A percentile compares a stretch with the other conserved stretches of the same genome.
These are phyloP conservation scores for Diplogelasinospora grovesii DNA, from an alignment of 495 filamentous ascomycete species.

Conservation along the genomic window DNA sequence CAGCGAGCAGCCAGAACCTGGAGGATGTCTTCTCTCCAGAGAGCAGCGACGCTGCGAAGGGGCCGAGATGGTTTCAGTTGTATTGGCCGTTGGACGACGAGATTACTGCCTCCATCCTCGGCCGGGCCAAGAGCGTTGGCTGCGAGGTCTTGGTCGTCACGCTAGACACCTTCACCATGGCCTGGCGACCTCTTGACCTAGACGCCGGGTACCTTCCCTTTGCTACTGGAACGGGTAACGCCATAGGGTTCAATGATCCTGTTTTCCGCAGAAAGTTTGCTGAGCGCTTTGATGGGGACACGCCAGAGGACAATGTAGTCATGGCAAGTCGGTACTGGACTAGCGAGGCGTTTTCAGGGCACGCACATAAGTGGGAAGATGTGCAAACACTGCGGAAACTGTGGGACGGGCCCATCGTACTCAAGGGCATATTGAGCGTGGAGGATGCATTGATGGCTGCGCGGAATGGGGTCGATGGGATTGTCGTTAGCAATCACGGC, in stretches of 20 bases:
- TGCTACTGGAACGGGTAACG: conserved; percentile 40
- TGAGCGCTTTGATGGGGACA: conserved; percentile 17
- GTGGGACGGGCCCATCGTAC: conserved; percentile 56
- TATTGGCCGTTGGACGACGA: conserved; percentile 60
- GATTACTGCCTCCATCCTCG: conserved; percentile 52
- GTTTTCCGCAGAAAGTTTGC: conserved; percentile 46
- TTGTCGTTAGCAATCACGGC: conserved; percentile 36
- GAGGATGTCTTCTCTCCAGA: conserved; percentile 30
- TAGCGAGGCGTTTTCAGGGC: conserved; percentile 41
- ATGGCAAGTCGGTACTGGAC: conserved; percentile 39
- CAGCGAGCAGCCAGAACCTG: conserved; percentile 31
- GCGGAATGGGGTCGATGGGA: conserved; percentile 26
- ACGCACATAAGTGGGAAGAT: conserved; percentile 52
- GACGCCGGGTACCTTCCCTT: conserved; percentile 55
- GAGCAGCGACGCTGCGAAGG: conserved; percentile 8
- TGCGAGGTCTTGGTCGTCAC: conserved; percentile 55
- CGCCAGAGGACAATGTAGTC: conserved; percentile 18
- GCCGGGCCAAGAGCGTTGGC: conserved; percentile 54
- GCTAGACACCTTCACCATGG: conserved; percentile 52
- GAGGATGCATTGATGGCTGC: conserved; percentile 29
- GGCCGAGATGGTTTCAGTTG: conserved; percentile 54
- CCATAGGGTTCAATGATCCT: conserved; percentile 51
- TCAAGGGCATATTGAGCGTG: conserved; percentile 36
- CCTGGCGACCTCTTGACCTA: conserved; percentile 59
- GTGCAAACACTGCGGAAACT: conserved; percentile 47